Evolutionary conservation across 306 rosid genomes (phyloP).

Genomic region (Malus sieversii): DNA sequence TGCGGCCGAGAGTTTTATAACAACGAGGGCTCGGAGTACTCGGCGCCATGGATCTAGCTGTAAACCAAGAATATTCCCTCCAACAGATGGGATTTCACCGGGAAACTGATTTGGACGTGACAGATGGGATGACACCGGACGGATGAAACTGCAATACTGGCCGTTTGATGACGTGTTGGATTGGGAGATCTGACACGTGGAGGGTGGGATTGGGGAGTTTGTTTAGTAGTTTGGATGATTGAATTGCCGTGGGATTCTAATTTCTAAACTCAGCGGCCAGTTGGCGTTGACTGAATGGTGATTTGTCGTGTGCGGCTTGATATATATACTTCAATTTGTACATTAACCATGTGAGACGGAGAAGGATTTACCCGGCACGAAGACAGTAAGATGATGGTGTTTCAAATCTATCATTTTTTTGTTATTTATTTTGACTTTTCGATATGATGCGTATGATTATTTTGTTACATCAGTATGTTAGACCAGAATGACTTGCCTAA

Average conservation of each 20-base stretch:
- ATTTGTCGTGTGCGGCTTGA: background rate
- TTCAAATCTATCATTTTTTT: no score
- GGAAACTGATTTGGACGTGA: background rate
- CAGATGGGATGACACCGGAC: background rate
- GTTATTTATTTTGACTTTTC: no score
- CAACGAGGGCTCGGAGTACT: background rate
- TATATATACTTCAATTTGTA: background rate
- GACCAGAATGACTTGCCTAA: no score
- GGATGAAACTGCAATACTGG: background rate
- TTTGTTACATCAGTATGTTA: no score
- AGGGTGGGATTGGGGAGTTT: background rate
- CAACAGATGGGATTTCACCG: background rate
- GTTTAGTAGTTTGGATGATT: background rate
- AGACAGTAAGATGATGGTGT: rapidly evolving
- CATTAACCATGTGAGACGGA: background rate
- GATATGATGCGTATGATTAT: no score
- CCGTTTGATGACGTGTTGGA: background rate
- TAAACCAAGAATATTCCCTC: conserved; percentile 15
- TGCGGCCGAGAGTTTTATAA: background rate
- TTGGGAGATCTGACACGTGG: background rate
- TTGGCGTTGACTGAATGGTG: background rate
- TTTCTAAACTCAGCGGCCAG: background rate
- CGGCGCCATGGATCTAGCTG: background rate
- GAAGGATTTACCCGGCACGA: no score
- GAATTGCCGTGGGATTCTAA: background rate